These are phyloP conservation scores for Craspedostauros australis DNA, from an alignment of 108 stramenopile genomes.

Conservation along the genomic window DNA sequence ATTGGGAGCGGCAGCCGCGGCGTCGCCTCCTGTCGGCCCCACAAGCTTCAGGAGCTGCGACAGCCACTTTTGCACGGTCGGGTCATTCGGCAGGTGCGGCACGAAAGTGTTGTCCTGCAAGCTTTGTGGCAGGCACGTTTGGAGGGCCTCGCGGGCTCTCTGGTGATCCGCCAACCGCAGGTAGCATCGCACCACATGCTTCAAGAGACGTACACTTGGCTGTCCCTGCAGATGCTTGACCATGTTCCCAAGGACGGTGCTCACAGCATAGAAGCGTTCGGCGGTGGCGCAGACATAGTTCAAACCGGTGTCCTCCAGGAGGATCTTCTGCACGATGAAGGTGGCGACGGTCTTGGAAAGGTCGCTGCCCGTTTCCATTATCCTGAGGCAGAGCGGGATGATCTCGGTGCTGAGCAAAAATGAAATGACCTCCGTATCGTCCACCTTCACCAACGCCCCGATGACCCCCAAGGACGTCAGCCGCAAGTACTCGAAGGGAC, in stretches of 20 bases:
- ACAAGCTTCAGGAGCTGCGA: conserved; percentile 67
- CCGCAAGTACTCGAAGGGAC: conserved; percentile 97
- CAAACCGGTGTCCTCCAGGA: conserved; percentile 95
- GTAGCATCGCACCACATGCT: conserved; percentile 98
- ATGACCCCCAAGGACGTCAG: conserved; percentile 97
- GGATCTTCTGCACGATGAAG: conserved; percentile 99
- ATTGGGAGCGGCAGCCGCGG: not conserved
- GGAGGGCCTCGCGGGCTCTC: conserved; percentile 91
- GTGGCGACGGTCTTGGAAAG: conserved; percentile 97
- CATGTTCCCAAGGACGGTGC: conserved; percentile 92
- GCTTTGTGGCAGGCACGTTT: conserved; percentile 85
- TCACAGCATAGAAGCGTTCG: conserved; percentile 98
- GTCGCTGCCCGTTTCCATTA: conserved; percentile 92
- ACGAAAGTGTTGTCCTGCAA: conserved; percentile 89
- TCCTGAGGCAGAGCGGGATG: conserved; percentile 49
- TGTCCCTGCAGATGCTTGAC: conserved; percentile 77
- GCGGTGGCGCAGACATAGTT: conserved; percentile 98
- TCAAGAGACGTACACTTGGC: conserved; percentile 91
- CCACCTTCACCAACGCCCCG: conserved; percentile 99
- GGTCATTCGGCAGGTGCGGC: conserved; percentile 74
- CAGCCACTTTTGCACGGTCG: conserved; percentile 89
- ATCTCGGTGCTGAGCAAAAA: conserved; percentile 95
- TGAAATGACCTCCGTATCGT: conserved; percentile 95
- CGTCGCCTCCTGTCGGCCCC: conserved; percentile 17
- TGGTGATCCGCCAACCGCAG: conserved; percentile 92